phyloP scores from a whole-genome alignment of 371 early-diverging fungal species.

The Lichtheimia ornata region DNA sequence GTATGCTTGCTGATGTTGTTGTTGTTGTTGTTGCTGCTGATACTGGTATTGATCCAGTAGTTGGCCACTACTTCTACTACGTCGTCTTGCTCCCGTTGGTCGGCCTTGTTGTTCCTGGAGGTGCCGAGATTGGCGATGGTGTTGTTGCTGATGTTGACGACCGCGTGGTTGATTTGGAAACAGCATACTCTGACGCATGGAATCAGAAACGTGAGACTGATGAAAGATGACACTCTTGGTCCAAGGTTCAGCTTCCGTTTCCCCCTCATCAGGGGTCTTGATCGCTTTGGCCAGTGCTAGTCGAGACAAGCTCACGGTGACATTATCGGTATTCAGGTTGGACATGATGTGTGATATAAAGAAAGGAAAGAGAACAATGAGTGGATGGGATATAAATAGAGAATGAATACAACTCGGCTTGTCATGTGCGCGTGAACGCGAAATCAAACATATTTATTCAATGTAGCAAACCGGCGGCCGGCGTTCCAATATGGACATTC shows the following conservation, averaged over 20 bases:
- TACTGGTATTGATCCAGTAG: constrained; percentile 6
- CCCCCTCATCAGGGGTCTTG: constrained; percentile 48
- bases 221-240: constrained; percentile 49
- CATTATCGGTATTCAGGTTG: constrained; percentile 36
- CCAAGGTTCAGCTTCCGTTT: constrained; percentile 40
- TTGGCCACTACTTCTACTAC: constrained; percentile 7
- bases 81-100: neutral
- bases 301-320: constrained; percentile 47
- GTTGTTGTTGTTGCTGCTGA: constrained; percentile 4
- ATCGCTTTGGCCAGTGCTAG: constrained; percentile 52
- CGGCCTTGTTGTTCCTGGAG: neutral
- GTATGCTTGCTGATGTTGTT: constrained; percentile 3
- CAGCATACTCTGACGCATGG: constrained; percentile 33
- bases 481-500: too few species aligned
- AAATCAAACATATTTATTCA: too few species aligned
- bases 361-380: constrained; percentile 3
- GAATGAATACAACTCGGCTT: constrained; percentile 1
- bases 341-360: constrained; percentile 16
- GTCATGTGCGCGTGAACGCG: neutral
- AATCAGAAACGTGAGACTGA: constrained; percentile 41
- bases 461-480: too few species aligned
- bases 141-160: constrained; percentile 6
- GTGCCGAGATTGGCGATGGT: neutral
- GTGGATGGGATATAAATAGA: constrained; percentile 1
- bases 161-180: constrained; percentile 20